phyloP scores from a whole-genome alignment of 1,139 yeast species.

The Yamadazyma spencermartinsiae region DNA sequence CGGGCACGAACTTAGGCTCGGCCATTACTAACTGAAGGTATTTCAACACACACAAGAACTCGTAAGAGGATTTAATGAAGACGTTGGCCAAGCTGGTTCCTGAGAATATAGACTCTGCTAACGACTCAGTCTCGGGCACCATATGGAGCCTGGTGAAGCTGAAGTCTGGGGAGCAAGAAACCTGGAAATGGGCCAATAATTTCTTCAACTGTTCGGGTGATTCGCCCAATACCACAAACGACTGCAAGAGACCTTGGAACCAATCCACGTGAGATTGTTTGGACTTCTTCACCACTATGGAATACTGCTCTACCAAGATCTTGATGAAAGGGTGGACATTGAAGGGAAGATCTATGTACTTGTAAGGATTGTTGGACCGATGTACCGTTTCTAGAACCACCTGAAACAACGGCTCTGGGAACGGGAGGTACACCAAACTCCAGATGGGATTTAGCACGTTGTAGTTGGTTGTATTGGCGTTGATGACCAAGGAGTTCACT shows the following conservation, averaged over 20 bases:
- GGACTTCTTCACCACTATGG: conserved; percentile 8
- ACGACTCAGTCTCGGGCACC: conserved; percentile 11
- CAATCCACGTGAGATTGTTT: conserved; percentile 31
- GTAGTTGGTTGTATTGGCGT: conserved; percentile 9
- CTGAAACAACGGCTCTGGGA: conserved; percentile 40
- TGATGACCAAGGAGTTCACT: background rate
- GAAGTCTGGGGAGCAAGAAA: conserved; percentile 6
- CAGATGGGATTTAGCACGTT: conserved; percentile 14
- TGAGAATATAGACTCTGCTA: conserved; percentile 14
- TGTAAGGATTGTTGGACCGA: conserved; percentile 75
- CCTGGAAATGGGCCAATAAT: conserved; percentile 11
- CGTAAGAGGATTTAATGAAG: conserved; percentile 16
- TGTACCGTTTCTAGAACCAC: conserved; percentile 73
- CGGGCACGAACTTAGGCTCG: background rate
- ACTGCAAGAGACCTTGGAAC: conserved; percentile 49
- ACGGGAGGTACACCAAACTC: conserved; percentile 10
- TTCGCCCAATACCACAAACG: conserved; percentile 57
- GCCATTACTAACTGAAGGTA: conserved; percentile 17
- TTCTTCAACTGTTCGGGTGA: conserved; percentile 22
- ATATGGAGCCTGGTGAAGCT: background rate
- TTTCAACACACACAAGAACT: conserved; percentile 12
- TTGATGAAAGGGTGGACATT: conserved; percentile 65
- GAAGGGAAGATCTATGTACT: conserved; percentile 70
- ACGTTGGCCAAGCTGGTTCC: conserved; percentile 7
- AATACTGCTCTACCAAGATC: conserved; percentile 70